phyloP scores from a whole-genome alignment of 2,329 filamentous ascomycete species.

The Colletotrichum sp. region DNA sequence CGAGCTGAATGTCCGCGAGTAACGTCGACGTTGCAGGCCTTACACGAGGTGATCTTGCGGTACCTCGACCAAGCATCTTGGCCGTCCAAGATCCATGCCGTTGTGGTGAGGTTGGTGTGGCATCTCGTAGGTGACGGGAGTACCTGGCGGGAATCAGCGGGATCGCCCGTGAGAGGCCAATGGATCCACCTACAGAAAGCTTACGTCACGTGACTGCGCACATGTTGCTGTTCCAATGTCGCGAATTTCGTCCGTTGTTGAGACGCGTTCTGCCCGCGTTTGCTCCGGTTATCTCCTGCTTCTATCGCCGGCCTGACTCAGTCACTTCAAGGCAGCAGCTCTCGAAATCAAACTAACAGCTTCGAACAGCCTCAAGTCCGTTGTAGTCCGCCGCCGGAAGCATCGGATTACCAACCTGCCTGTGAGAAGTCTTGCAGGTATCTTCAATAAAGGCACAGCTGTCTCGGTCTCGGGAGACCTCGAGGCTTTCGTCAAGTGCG shows the following conservation, averaged over 20 bases:
- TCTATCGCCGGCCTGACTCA: constrained; percentile 2
- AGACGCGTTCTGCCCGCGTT: neutral
- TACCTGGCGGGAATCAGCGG: constrained; percentile 10
- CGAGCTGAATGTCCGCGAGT: neutral
- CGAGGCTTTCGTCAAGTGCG: neutral
- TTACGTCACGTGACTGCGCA: neutral
- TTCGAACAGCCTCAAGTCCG: neutral
- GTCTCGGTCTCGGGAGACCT: neutral
- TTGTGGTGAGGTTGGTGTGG: neutral
- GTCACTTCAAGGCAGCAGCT: constrained; percentile 1
- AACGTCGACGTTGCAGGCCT: neutral
- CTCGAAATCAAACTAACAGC: neutral
- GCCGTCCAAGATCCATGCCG: neutral
- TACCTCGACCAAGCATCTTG: neutral
- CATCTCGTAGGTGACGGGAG: neutral
- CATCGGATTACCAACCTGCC: neutral
- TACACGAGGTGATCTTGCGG: neutral
- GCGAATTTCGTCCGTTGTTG: neutral
- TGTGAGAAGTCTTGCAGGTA: neutral
- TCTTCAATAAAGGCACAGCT: neutral
- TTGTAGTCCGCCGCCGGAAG: neutral
- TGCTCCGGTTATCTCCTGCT: neutral
- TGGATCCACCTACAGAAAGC: neutral
- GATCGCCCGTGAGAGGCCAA: neutral
- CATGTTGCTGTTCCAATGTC: neutral